phyloP scores from a whole-genome alignment of 768 basidiomycete species.

The Podaxis rugospora region DNA sequence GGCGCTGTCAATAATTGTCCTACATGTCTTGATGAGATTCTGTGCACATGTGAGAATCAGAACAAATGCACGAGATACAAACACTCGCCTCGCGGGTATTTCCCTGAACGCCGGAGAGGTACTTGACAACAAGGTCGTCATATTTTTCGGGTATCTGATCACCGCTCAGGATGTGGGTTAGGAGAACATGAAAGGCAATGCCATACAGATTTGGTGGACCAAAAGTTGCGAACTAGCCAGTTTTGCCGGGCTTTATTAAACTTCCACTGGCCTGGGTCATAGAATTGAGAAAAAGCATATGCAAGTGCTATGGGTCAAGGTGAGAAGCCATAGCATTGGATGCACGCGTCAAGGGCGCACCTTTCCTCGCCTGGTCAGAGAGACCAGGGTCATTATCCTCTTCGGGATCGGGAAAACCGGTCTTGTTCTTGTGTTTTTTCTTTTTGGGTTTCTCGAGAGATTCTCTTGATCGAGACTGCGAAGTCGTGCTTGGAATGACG shows the following conservation, averaged over 20 bases:
- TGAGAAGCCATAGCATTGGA: neutral
- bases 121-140: conserved; percentile 37
- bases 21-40: conserved; percentile 6
- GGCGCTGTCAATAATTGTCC: neutral
- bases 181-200: neutral
- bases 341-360: conserved; percentile 19
- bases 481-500: neutral
- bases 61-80: neutral
- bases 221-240: conserved; percentile 67
- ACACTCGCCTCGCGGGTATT: conserved; percentile 36
- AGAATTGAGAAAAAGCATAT: conserved; percentile 55
- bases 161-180: neutral
- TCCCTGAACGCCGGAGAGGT: conserved; percentile 45
- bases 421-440: conserved; percentile 39
- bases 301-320: conserved; percentile 29
- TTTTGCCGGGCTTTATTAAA: conserved; percentile 75
- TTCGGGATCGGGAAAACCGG: conserved; percentile 39
- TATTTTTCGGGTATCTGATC: conserved; percentile 50
- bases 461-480: neutral
- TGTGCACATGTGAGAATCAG: neutral
- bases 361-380: conserved; percentile 37
- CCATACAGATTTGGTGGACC: conserved; percentile 44
- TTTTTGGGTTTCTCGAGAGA: conserved; percentile 12
- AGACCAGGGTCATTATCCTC: conserved; percentile 23
- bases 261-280: conserved; percentile 53